A percentile compares a stretch with the other conserved stretches of the same genome.
Conservation (phyloP, 2,329 filamentous ascomycete genomes). For the Fusarium coffeatum region DNA sequence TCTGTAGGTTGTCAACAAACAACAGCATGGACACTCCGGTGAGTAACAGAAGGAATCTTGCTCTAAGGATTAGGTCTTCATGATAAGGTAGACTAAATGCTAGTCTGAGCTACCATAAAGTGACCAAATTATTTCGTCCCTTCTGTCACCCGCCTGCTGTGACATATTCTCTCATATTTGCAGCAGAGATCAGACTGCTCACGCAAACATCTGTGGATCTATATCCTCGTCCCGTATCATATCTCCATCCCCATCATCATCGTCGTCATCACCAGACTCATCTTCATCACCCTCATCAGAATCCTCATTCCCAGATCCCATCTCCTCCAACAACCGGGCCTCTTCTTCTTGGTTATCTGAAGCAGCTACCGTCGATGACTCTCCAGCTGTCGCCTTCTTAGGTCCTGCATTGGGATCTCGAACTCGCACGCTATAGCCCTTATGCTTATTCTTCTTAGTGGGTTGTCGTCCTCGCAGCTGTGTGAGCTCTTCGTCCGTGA, state of each 20-base stretch:
- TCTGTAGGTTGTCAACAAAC: too few species aligned
- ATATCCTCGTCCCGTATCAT: background rate
- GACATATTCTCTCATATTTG: background rate
- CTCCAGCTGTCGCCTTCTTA: slow-evolving; percentile 31
- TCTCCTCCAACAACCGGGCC: slow-evolving; percentile 39
- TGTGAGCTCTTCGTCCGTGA: slow-evolving; percentile 53
- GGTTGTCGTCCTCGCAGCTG: slow-evolving; percentile 51
- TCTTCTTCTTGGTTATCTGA: slow-evolving; percentile 44
- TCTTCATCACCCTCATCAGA: slow-evolving; percentile 48
- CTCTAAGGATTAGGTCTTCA: too few species aligned
- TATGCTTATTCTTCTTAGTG: slow-evolving; percentile 52
- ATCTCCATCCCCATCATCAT: slow-evolving; percentile 36
- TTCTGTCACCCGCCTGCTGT: too few species aligned
- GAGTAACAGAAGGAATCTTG: too few species aligned
- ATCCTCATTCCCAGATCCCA: slow-evolving; percentile 44
- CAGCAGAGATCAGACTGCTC: background rate
- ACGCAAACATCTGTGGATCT: slow-evolving; percentile 2
- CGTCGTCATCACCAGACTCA: slow-evolving; percentile 44
- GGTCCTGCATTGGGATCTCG: slow-evolving; percentile 39
- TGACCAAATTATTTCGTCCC: too few species aligned
- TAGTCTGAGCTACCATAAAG: too few species aligned
- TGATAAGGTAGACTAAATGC: too few species aligned
- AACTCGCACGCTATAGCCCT: slow-evolving; percentile 52
- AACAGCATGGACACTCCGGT: too few species aligned
- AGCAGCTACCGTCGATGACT: slow-evolving; percentile 25